Conservation (phyloP, 2,329 filamentous ascomycete genomes). For the Cadophora malorum region DNA sequence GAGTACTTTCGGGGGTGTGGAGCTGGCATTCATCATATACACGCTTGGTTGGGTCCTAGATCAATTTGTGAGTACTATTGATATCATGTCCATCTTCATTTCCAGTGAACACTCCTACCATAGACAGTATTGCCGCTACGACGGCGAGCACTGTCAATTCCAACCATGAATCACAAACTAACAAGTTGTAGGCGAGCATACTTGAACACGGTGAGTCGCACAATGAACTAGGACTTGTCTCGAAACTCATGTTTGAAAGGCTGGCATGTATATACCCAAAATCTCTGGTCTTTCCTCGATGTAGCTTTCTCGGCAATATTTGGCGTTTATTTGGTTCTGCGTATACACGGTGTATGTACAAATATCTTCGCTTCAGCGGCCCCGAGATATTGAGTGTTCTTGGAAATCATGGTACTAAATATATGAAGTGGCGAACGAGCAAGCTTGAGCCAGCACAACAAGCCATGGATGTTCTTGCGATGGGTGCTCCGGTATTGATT, state of each 20-base stretch:
- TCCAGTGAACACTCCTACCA: background rate
- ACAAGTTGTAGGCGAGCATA: constrained; percentile 28
- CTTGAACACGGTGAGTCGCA: constrained; percentile 55
- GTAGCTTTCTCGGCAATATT: constrained; percentile 79
- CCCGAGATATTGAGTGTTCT: background rate
- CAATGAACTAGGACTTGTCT: background rate
- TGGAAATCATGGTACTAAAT: background rate
- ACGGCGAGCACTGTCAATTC: background rate
- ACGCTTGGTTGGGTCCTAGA: constrained; percentile 70
- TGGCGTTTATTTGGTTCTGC: constrained; percentile 69
- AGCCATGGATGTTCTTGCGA: constrained; percentile 78
- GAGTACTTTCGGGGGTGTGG: constrained; percentile 60
- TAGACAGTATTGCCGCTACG: background rate
- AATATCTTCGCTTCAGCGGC: background rate
- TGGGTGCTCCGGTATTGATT: constrained; percentile 78
- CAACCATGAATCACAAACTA: background rate
- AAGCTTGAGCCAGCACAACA: constrained; percentile 62
- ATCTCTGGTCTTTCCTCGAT: constrained; percentile 87
- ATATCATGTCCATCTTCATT: background rate
- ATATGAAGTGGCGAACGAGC: constrained; percentile 51
- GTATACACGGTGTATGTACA: constrained; percentile 60
- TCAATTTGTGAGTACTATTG: constrained; percentile 31
- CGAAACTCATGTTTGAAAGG: constrained; percentile 39
- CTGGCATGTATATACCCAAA: constrained; percentile 85
- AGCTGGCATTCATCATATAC: constrained; percentile 75